Percentiles rank a stretch among this genome's conserved stretches.
Evolutionary conservation across 1,284 basidiomycete genomes (phyloP).

Genomic region (Cutaneotrichosporon sp.): DNA sequence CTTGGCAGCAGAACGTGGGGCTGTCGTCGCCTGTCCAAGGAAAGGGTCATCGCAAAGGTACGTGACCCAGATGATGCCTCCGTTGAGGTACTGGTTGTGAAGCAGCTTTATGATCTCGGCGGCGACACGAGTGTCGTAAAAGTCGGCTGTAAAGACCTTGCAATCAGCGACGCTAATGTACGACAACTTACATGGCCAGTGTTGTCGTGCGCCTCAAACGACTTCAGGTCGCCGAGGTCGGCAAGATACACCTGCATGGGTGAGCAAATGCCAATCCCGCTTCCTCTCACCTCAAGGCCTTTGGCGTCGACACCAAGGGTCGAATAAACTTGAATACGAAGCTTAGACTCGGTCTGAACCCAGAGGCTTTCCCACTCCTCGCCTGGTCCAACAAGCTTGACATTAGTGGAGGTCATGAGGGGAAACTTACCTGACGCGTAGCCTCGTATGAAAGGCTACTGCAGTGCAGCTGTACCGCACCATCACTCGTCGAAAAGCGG

Average conservation of each 20-base stretch:
- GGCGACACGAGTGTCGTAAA: slow-evolving; percentile 36
- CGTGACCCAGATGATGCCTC: slow-evolving; percentile 4
- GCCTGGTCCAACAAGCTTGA: slow-evolving; percentile 13
- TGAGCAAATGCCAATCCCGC: background rate
- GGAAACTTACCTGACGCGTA: slow-evolving; percentile 20
- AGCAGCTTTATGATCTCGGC: slow-evolving; percentile 22
- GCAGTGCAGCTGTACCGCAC: slow-evolving; percentile 22
- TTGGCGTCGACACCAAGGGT: background rate
- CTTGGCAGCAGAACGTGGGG: too few relatives aligned
- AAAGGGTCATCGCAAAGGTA: slow-evolving; percentile 9
- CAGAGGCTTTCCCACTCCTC: slow-evolving; percentile 22
- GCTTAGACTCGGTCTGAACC: slow-evolving; percentile 15
- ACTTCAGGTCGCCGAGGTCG: slow-evolving; percentile 22
- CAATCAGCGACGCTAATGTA: background rate
- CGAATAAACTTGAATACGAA: slow-evolving; percentile 18
- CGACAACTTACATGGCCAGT: slow-evolving; percentile 18
- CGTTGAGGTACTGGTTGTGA: background rate
- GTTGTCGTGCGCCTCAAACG: slow-evolving; percentile 18
- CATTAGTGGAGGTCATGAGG: background rate
- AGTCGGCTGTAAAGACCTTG: slow-evolving; percentile 38
- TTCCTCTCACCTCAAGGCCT: background rate
- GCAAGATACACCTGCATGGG: slow-evolving; percentile 17
- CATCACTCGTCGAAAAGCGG: slow-evolving; percentile 11
- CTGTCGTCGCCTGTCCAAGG: background rate
- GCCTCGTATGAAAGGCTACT: slow-evolving; percentile 10